A percentile compares a stretch with the other conserved stretches of the same genome.
phyloP scores from a whole-genome alignment of 2,329 filamentous ascomycete genomes.

The Endoconidiophora laricicola region DNA sequence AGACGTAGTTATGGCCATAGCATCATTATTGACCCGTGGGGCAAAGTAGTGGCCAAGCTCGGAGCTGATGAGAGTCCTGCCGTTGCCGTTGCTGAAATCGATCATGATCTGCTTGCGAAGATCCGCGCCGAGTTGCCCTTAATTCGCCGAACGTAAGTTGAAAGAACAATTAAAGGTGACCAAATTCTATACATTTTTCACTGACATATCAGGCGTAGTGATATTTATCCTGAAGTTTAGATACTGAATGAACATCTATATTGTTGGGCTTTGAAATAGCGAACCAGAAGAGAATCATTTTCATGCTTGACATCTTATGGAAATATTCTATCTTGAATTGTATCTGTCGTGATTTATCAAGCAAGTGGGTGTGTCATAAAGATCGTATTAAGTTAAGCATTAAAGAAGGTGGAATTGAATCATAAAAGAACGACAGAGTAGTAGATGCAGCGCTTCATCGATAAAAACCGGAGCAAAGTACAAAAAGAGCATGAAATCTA shows the following conservation, averaged over 20 bases:
- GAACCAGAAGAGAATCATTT: too few relatives aligned
- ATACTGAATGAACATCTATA: neutral
- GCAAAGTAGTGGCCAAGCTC: constrained; percentile 42
- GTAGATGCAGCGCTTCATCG: too few relatives aligned
- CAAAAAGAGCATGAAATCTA: too few relatives aligned
- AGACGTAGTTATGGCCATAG: constrained; percentile 72
- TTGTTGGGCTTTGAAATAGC: too few relatives aligned
- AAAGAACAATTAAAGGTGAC: neutral
- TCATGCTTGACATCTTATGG: too few relatives aligned
- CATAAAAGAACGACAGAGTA: too few relatives aligned
- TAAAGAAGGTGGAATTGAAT: too few relatives aligned
- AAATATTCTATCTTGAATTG: too few relatives aligned
- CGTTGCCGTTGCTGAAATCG: constrained; percentile 39
- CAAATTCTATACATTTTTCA: neutral
- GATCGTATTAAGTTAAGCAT: too few relatives aligned
- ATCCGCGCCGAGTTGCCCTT: constrained; percentile 37
- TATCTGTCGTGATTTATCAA: too few relatives aligned
- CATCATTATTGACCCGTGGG: constrained; percentile 79
- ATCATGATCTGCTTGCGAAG: constrained; percentile 29
- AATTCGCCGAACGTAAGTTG: constrained; percentile 32
- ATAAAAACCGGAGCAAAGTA: too few relatives aligned
- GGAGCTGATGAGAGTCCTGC: constrained; percentile 27
- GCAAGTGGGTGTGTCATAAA: too few relatives aligned
- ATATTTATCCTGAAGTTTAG: constrained; percentile 3
- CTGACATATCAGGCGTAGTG: neutral